Evolutionary conservation across 805 yeast species (phyloP), one percentile per base, ranked within the genome.

Genomic region (Maudiozyma bulderi): DNA sequence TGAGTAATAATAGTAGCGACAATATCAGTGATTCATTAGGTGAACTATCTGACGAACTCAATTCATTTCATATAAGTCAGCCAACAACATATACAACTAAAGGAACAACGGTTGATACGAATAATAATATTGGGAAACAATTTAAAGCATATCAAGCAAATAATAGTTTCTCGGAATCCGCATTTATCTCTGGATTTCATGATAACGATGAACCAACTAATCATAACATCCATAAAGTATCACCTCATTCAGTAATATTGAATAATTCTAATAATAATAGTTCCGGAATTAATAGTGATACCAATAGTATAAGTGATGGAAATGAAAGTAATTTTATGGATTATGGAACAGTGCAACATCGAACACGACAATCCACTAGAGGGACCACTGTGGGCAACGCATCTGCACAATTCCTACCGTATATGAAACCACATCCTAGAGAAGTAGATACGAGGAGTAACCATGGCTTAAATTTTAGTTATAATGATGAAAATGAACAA

Each of bases 321-420:
- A 14, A n/a, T 35, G 38, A 35, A 15, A 35, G 38, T n/a, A 33
- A 41, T 48, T 33, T 38, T 14, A 38, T 38, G 40, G 40, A 42
- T 9, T 45, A 44, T 35, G 48, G 46, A 4, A 48, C 54, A 13
- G 54, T 52, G 1, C 42, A 50, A 46, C 57, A 33, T 49, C 47
- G 49, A 49, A 50, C 46, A 46, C 47, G 49, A 35, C 35, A 49
- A 8, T 41, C 51, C 2, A 43, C 51, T 15, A 40, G 45, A 34
- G 50, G 50, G 6, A 49, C 52, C 13, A 46, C 47, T 13, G 46
- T 43, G 5, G 40, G 38, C 9, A 43, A 46, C 8, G 11, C 35
- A 29, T 41, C 47, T n/a, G 46, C 54, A 10, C 49, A 52, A 32
- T 52, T 33, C 40, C 15, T 43, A 9, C 30, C 35, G n/a, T 52